Percentiles rank a stretch among this genome's conserved stretches.
phyloP scores from a whole-genome alignment of 805 yeast genomes.

The Candida tibetensis region DNA sequence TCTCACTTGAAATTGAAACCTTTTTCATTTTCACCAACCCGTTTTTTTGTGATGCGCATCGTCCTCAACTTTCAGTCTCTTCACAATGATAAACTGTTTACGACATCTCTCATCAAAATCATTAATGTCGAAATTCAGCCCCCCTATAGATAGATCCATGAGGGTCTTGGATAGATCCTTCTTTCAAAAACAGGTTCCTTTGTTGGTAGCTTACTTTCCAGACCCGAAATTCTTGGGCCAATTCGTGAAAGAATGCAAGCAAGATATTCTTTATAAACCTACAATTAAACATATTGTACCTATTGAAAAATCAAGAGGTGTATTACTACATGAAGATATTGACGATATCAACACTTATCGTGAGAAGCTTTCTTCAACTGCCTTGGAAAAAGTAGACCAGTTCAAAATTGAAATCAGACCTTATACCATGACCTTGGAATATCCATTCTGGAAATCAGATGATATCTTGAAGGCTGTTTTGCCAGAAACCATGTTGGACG shows the following conservation, averaged over 20 bases:
- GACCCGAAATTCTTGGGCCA: conserved; percentile 60
- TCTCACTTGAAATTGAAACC: too few relatives aligned
- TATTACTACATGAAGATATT: conserved; percentile 58
- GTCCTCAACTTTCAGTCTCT: too few relatives aligned
- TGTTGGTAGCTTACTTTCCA: conserved; percentile 68
- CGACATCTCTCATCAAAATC: too few relatives aligned
- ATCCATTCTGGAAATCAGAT: conserved; percentile 85
- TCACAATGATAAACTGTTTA: too few relatives aligned
- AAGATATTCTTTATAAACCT: conserved; percentile 68
- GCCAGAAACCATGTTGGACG: conserved; percentile 67
- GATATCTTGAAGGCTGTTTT: conserved; percentile 76
- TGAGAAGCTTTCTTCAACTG: conserved; percentile 36
- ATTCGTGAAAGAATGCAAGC: conserved; percentile 56
- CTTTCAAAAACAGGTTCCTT: conserved; percentile 54
- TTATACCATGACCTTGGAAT: conserved; percentile 57
- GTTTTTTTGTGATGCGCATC: too few relatives aligned
- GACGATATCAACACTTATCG: conserved; percentile 31
- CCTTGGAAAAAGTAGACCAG: conserved; percentile 46
- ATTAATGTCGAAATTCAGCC: conserved; percentile 36
- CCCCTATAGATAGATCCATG: conserved; percentile 72
- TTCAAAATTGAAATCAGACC: conserved; percentile 48
- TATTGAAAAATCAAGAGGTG: conserved; percentile 44
- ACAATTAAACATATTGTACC: conserved; percentile 65
- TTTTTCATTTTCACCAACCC: not conserved
- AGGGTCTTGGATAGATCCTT: conserved; percentile 60